Evolutionary conservation across 441 rosid genomes (phyloP).

Genomic region (Croton setiger): DNA sequence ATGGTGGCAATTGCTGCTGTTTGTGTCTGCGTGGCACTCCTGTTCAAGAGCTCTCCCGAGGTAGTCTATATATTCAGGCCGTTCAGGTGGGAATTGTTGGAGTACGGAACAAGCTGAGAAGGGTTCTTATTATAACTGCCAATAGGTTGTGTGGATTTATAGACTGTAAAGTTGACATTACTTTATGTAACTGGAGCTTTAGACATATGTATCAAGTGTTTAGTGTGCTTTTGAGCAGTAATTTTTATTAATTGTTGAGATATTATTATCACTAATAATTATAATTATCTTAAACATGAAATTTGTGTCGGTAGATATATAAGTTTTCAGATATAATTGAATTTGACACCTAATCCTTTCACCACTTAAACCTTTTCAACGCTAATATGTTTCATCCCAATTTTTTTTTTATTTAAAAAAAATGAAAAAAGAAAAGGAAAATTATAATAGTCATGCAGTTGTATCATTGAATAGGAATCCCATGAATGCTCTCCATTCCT

Average conservation of each 20-base stretch:
- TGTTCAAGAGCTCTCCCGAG: conserved; percentile 89
- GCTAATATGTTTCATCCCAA: too few species aligned
- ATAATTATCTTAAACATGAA: not conserved
- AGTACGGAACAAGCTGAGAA: conserved; percentile 65
- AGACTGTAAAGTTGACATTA: conserved; percentile 43
- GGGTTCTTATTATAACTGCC: conserved; percentile 11
- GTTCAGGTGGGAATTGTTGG: conserved; percentile 90
- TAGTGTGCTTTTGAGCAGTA: conserved; percentile 13
- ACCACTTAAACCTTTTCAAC: too few species aligned
- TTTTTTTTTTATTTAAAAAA: too few species aligned
- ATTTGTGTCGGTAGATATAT: too few species aligned
- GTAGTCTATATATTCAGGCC: conserved; percentile 80
- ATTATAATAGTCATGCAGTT: too few species aligned
- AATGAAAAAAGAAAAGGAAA: too few species aligned
- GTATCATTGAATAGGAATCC: too few species aligned
- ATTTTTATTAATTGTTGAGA: not conserved
- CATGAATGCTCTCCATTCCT: too few species aligned
- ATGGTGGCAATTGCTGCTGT: conserved; percentile 94
- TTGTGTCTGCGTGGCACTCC: conserved; percentile 89
- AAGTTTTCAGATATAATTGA: too few species aligned
- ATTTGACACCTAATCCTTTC: too few species aligned
- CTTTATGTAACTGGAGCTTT: conserved; percentile 29
- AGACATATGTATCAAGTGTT: conserved; percentile 22
- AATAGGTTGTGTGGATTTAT: conserved; percentile 21
- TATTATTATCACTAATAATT: conserved; percentile 16